phyloP scores from a whole-genome alignment of 176 grass and related monocot species.

The Carex scoparia region DNA sequence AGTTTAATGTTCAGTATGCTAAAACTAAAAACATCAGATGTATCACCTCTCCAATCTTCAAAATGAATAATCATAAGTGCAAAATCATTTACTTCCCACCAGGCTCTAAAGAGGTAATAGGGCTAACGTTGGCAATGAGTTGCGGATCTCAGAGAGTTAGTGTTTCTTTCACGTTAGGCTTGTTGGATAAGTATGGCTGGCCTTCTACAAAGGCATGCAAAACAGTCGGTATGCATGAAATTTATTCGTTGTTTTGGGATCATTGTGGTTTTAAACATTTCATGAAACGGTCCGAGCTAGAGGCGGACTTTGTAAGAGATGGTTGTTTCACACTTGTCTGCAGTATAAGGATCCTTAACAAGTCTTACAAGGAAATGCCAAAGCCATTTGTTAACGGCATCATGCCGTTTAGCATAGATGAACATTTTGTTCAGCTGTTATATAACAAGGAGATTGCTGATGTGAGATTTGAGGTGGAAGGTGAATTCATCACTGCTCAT shows the following conservation, averaged over 20 bases:
- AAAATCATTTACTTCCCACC: background rate
- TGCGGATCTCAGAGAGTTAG: too few relatives aligned
- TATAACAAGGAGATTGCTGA: conserved; percentile 1
- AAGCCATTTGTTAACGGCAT: background rate
- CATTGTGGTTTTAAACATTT: too few relatives aligned
- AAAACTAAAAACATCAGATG: background rate
- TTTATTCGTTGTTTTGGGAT: too few relatives aligned
- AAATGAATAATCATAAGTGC: background rate
- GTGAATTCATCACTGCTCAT: background rate
- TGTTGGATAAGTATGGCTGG: too few relatives aligned
- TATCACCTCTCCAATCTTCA: background rate
- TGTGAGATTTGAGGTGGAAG: background rate
- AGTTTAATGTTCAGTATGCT: background rate
- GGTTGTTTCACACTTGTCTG: background rate
- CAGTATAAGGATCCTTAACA: background rate
- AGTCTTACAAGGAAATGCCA: background rate
- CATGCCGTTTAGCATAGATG: background rate
- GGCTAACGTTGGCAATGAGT: background rate
- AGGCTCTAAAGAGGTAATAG: background rate
- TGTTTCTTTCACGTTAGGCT: too few relatives aligned
- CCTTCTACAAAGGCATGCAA: too few relatives aligned
- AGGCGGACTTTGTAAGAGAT: too few relatives aligned
- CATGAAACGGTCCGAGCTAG: too few relatives aligned
- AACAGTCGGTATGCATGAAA: too few relatives aligned
- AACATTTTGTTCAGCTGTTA: conserved; percentile 10